Percentiles rank a stretch among this genome's conserved stretches.
Evolutionary conservation across 345 rosid species (phyloP).

Genomic region (Ceriops zippeliana): DNA sequence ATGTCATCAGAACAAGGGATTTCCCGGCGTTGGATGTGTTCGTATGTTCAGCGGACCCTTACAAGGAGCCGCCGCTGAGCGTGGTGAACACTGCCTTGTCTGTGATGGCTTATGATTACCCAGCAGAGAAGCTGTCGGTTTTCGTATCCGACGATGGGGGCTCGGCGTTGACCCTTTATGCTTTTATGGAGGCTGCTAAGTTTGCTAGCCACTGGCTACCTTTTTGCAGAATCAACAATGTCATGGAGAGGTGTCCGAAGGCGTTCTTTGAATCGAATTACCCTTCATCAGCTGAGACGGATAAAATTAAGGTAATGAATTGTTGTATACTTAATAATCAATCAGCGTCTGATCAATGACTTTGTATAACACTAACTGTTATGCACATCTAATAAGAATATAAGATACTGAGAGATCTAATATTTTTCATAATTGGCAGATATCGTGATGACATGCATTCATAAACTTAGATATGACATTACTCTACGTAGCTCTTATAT

Average conservation of each 20-base stretch:
- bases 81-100: slow-evolving; percentile 76
- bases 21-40: slow-evolving; percentile 65
- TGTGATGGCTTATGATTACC: slow-evolving; percentile 75
- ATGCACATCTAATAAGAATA: background rate
- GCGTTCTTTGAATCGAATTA: slow-evolving; percentile 44
- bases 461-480: too few relatives aligned
- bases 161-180: slow-evolving; percentile 61
- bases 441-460: too few relatives aligned
- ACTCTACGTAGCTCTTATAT: too few relatives aligned
- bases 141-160: slow-evolving; percentile 88
- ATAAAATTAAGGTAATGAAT: slow-evolving; percentile 46
- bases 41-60: slow-evolving; percentile 88
- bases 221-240: slow-evolving; percentile 44
- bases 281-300: slow-evolving; percentile 20
- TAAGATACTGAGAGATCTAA: too few relatives aligned
- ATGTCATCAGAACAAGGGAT: slow-evolving; percentile 25
- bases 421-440: too few relatives aligned
- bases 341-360: too few relatives aligned
- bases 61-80: slow-evolving; percentile 73
- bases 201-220: slow-evolving; percentile 75
- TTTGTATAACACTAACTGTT: background rate
- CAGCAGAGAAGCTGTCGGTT: slow-evolving; percentile 58
- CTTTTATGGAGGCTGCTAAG: slow-evolving; percentile 66
- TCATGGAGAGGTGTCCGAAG: slow-evolving; percentile 50
- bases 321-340: background rate